A percentile compares a stretch with the other conserved stretches of the same genome.
Evolutionary conservation across 2,329 filamentous ascomycete genomes (phyloP).

Genomic region (Xenoacremonium recifei): DNA sequence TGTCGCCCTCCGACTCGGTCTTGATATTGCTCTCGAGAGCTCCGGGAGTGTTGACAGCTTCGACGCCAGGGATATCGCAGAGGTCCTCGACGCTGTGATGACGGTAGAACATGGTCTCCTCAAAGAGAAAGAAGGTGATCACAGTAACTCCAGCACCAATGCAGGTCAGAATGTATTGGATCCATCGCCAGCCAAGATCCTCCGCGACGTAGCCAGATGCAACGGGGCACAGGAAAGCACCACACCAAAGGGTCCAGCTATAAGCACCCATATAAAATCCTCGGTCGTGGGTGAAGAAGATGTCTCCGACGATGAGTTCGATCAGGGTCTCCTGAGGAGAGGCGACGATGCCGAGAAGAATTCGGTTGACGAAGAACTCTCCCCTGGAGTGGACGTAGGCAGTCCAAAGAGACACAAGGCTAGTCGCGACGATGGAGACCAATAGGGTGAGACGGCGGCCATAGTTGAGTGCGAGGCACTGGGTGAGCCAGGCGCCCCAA

Average conservation of each 20-base stretch:
- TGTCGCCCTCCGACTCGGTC: background rate
- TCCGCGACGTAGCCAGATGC: conserved; percentile 21
- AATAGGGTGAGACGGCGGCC: conserved; percentile 15
- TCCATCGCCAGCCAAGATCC: conserved; percentile 23
- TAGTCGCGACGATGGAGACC: conserved; percentile 15
- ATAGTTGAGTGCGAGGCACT: conserved; percentile 16
- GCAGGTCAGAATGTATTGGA: conserved; percentile 21
- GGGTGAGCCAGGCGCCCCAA: conserved; percentile 22
- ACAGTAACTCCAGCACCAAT: conserved; percentile 12
- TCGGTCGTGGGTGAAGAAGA: conserved; percentile 22
- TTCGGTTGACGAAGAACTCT: conserved; percentile 23
- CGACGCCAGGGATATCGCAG: background rate
- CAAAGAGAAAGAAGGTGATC: conserved; percentile 20
- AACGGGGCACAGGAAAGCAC: conserved; percentile 22
- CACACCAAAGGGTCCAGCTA: conserved; percentile 23
- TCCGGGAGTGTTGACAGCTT: background rate
- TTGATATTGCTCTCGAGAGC: conserved; percentile 5
- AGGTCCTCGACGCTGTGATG: conserved; percentile 2
- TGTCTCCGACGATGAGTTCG: conserved; percentile 19
- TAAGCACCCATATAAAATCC: conserved; percentile 25
- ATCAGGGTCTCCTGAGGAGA: conserved; percentile 22
- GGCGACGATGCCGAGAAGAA: conserved; percentile 19
- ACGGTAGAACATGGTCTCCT: conserved; percentile 24
- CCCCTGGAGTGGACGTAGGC: conserved; percentile 17
- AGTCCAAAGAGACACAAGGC: conserved; percentile 18